Percentiles rank a stretch among this genome's conserved stretches.
Evolutionary conservation across 2,329 filamentous ascomycete genomes (phyloP).

Genomic region (Mollisia scopiformis): DNA sequence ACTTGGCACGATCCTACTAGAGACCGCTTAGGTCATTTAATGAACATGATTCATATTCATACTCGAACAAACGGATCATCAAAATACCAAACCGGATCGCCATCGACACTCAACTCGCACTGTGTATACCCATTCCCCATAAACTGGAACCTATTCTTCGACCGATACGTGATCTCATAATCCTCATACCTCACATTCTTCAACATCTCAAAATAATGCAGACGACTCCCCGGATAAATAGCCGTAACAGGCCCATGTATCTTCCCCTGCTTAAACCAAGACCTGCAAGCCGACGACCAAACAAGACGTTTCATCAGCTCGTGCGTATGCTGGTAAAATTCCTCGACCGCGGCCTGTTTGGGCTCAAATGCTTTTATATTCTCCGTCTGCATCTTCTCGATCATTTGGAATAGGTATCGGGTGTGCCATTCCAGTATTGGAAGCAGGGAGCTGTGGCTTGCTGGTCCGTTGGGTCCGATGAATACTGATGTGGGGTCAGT

Average conservation of each 20-base stretch:
- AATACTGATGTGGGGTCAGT: slow-evolving; percentile 16
- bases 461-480: slow-evolving; percentile 35
- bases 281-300: slow-evolving; percentile 28
- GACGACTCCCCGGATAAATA: slow-evolving; percentile 52
- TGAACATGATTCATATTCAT: background rate
- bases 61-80: slow-evolving; percentile 18
- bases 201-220: slow-evolving; percentile 50
- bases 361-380: slow-evolving; percentile 45
- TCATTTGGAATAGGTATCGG: slow-evolving; percentile 40
- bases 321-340: slow-evolving; percentile 33
- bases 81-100: slow-evolving; percentile 44
- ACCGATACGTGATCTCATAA: slow-evolving; percentile 43
- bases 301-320: slow-evolving; percentile 39
- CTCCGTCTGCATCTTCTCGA: slow-evolving; percentile 38
- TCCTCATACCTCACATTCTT: slow-evolving; percentile 45
- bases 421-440: slow-evolving; percentile 38
- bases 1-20: no score
- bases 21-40: no score
- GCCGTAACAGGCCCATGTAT: slow-evolving; percentile 30
- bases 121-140: slow-evolving; percentile 41
- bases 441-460: slow-evolving; percentile 33
- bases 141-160: slow-evolving; percentile 34
- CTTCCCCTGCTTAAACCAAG: slow-evolving; percentile 32
- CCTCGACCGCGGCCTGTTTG: slow-evolving; percentile 40
- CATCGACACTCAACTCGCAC: slow-evolving; percentile 40